Evolutionary conservation across 495 filamentous ascomycete genomes (phyloP), one percentile per base, ranked within the genome.

Genomic region (Podospora conica): DNA sequence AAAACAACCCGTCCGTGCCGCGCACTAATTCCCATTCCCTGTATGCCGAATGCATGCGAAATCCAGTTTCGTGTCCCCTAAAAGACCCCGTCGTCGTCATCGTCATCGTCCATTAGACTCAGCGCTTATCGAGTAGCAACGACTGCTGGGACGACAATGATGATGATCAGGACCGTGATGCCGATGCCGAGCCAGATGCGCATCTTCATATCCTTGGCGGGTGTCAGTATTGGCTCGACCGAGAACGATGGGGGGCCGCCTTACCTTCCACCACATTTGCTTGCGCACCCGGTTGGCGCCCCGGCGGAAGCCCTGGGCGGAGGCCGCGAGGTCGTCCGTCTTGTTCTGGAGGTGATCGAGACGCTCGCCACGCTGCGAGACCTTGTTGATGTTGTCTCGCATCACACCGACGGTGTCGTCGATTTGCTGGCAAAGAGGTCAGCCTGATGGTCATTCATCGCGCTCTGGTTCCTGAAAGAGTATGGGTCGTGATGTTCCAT

Each of bases 221-320:
- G 3, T 54, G 65, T 93, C 90, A 92, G 56, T 28, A 55, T 56
- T 27, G 24, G 33, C 15, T 33, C n/a, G 9, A 24, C 23, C 22
- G 22, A 54, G 21, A 40, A 1, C 21, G 65, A 0, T 28, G 2
- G 18, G 9, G 6, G 25, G 21, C 18, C 2, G 33, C 61, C 73
- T 63, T 68, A 76, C 77, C 72, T 85, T 84, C 82, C 82, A 85
- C 83, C 83, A 84, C 82, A 97, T 96, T 75, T 92, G 83, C 85
- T 97, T 98, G 71, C 94, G 86, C 65, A 98, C 94, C 69, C 91
- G 85, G 80, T 97, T 98, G 72, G 95, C 95, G 65, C 95, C 93
- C 64, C 92, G 88, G 70, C 93, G 91, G 85, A 98, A 98, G 60
- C 91, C 91, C 77, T 96, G 92, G 65, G 95, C 93, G 31, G 91